Evolutionary conservation across 352 stramenopile genomes (phyloP), one percentile per base, ranked within the genome.

Genomic region (Aphanomyces invadans): DNA sequence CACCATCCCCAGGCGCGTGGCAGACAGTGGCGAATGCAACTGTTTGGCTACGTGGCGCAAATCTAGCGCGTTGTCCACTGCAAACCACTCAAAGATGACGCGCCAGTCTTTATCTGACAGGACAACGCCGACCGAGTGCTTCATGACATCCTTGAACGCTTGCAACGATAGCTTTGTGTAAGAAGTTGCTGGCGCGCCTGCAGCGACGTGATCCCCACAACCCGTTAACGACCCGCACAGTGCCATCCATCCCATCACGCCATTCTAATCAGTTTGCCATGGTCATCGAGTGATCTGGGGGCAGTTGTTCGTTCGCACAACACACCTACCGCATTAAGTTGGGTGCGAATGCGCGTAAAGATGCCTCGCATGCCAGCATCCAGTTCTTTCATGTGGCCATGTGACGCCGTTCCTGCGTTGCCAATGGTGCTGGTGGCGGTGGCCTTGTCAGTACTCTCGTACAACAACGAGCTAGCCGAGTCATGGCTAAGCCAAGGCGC

Each of bases 61-160:
- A 25, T 36, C 21, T 5, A 67, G 25, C 29, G 60, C 45, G 60
- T 67, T 11, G 3, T 9, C 9, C 17, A 21, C 23, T 31, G 48
- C 60, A 28, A 57, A 67, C n/a, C 26, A 39, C 25, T 67, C 46
- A 49, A 67, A 67, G 31, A 67, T 23, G 3, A 46, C 25, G n/a
- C 60, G 60, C 49, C 45, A 67, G 38, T 67, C 60, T 26, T 67
- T 67, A 33, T 67, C 60, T 9, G 39, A 57, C 19, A 67, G 29
- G 12, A 48, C 42, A 2, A 67, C 42, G 2, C 42, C 60, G 17
- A 44, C 60, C 19, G 21, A 11, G n/a, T 67, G 26, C 36, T 67
- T 67, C 45, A 67, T 67, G 19, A 28, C 21, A 3, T 42, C 19
- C 29, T 67, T 67, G 2, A 67, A 67, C 3, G 21, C 25, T 10